phyloP scores from a whole-genome alignment of 306 rosid genomes.

The Glycyrrhiza uralensis region DNA sequence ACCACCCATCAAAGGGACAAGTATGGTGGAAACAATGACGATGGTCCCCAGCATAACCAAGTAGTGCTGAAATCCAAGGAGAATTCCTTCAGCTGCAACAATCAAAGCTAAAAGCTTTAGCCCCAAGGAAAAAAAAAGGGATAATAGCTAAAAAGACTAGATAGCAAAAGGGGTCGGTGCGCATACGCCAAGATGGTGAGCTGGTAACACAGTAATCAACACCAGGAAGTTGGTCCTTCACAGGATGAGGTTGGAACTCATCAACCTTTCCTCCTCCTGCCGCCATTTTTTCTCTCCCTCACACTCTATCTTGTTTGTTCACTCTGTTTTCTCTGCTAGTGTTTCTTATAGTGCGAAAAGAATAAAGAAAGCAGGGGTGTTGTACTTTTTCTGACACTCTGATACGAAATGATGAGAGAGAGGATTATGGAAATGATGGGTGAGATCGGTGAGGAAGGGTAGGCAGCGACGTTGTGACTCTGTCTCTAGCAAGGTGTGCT shows the following conservation, averaged over 20 bases:
- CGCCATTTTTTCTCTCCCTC: slow-evolving; percentile 1
- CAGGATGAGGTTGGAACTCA: slow-evolving; percentile 71
- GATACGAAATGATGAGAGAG: not conserved
- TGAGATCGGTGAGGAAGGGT: no score
- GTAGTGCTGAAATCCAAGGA: slow-evolving; percentile 79
- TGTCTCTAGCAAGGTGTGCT: not conserved
- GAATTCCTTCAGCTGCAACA: slow-evolving; percentile 63
- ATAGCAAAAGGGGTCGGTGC: not conserved
- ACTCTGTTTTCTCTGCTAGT: not conserved
- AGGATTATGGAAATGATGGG: not conserved
- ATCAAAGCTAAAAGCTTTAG: not conserved
- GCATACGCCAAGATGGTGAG: slow-evolving; percentile 73
- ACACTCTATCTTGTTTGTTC: not conserved
- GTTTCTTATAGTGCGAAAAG: slow-evolving; percentile 13
- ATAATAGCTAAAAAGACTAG: not conserved
- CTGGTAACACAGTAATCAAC: slow-evolving; percentile 70
- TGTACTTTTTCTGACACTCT: not conserved
- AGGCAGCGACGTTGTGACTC: slow-evolving; percentile 34
- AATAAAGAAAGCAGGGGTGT: not conserved
- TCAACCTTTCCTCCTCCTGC: slow-evolving; percentile 41
- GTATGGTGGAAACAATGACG: slow-evolving; percentile 53
- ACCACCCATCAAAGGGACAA: slow-evolving; percentile 87
- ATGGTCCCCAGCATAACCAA: slow-evolving; percentile 75
- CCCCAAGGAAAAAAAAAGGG: not conserved
- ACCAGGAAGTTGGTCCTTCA: slow-evolving; percentile 83